phyloP scores from a whole-genome alignment of 73 alveolate genomes.

The Paramecium tetraurelia region DNA sequence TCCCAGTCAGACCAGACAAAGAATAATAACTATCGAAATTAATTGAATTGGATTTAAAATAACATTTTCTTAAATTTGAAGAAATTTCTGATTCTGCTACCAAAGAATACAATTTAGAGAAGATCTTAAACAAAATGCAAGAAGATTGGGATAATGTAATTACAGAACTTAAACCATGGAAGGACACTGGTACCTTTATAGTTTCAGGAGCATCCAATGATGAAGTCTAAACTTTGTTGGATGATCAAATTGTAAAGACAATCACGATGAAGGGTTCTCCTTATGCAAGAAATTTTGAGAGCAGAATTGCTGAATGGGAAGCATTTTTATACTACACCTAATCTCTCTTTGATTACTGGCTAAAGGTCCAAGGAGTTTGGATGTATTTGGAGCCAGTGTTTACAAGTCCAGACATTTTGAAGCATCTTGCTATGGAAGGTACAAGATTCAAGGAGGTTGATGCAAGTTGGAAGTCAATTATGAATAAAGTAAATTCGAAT shows the following conservation, averaged over 20 bases:
- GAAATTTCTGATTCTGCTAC: conserved; percentile 85
- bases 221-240: conserved; percentile 77
- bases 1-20: conserved; percentile 66
- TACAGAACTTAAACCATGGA: conserved; percentile 76
- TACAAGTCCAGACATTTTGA: conserved; percentile 95
- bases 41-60: conserved; percentile 64
- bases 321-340: conserved; percentile 78
- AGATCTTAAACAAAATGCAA: conserved; percentile 81
- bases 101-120: conserved; percentile 79
- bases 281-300: conserved; percentile 79
- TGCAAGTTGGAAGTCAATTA: conserved; percentile 91
- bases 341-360: conserved; percentile 90
- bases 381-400: conserved; percentile 96
- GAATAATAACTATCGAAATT: conserved; percentile 30
- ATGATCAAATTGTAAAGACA: conserved; percentile 84
- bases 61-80: conserved; percentile 63
- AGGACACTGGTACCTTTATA: conserved; percentile 74
- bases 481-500: conserved; percentile 84
- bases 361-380: conserved; percentile 93
- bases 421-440: conserved; percentile 94
- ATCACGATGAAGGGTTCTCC: conserved; percentile 86
- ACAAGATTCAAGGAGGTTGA: conserved; percentile 92
- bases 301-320: conserved; percentile 95
- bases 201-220: conserved; percentile 82
- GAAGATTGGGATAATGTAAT: conserved; percentile 83